Evolutionary conservation across 2,329 filamentous ascomycete species (phyloP).

Genomic region (Magnaporthiopsis poae): DNA sequence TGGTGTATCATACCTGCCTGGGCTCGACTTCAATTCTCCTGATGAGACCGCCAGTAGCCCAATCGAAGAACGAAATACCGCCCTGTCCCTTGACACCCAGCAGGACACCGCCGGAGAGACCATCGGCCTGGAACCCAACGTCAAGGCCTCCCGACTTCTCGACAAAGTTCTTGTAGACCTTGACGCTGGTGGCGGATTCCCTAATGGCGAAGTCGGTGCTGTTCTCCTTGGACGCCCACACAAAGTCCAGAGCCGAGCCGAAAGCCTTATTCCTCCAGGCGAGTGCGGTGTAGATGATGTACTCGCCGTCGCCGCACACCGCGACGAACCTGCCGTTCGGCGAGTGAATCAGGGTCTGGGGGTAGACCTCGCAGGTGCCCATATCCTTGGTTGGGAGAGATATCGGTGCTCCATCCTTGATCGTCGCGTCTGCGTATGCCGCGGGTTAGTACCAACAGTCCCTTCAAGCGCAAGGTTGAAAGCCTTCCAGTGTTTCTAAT

Average conservation of each 20-base stretch:
- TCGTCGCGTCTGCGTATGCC: slow-evolving; percentile 49
- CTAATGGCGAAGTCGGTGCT: slow-evolving; percentile 97
- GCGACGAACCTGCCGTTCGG: slow-evolving; percentile 79
- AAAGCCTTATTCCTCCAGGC: slow-evolving; percentile 97
- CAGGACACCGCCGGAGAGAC: slow-evolving; percentile 76
- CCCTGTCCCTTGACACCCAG: slow-evolving; percentile 92
- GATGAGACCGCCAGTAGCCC: slow-evolving; percentile 80
- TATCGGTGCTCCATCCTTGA: slow-evolving; percentile 85
- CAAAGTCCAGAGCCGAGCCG: slow-evolving; percentile 88
- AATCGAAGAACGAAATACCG: slow-evolving; percentile 92
- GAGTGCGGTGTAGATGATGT: slow-evolving; percentile 95
- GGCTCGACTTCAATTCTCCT: slow-evolving; percentile 79
- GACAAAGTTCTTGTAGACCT: slow-evolving; percentile 95
- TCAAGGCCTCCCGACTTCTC: slow-evolving; percentile 83
- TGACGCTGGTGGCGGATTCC: slow-evolving; percentile 86
- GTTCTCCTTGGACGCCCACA: slow-evolving; percentile 93
- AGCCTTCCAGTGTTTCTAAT: not conserved
- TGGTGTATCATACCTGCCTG: slow-evolving; percentile 26
- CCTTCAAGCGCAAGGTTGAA: not conserved
- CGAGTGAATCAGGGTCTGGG: slow-evolving; percentile 88
- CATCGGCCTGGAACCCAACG: slow-evolving; percentile 90
- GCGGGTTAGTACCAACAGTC: slow-evolving; percentile 20
- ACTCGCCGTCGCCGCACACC: slow-evolving; percentile 91
- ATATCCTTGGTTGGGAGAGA: slow-evolving; percentile 85
- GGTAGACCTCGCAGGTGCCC: slow-evolving; percentile 92